Base-by-base conservation (phyloP, 495 filamentous ascomycete species). In the Aspergillus homomorphus region DNA sequence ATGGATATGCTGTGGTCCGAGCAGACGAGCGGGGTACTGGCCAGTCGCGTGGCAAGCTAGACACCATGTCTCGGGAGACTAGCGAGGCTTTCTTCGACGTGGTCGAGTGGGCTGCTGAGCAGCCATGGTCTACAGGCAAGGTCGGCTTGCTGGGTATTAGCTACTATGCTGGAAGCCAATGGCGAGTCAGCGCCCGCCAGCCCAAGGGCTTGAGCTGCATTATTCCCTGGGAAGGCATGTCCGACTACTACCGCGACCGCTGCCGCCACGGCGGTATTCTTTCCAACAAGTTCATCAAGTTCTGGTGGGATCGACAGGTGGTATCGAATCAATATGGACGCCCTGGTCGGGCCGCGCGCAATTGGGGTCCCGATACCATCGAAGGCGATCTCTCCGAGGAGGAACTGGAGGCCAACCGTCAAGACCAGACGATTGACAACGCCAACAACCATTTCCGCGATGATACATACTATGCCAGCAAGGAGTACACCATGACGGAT, bases 211-310 rank as follows among this genome's bases (percentile, higher is more conserved):
- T 88, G 20, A 68, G 80, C 0, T 79, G 77, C 43, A 87, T 87
- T 14, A 75, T 87, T 12, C 84, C 85, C 0, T 88, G 85, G 85
- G 85, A 88, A 62, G 85, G 85, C n/a, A 85, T 87, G 82, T 82
- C 79, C 0, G 84, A 88, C 57, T 86, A 84, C 55, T 88, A 87
- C 62, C 78, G 84, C 0, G 84, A 87, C 56, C 73, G 81, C 2
- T 85, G 80, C 51, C 65, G 83, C 4, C 86, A 88, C 56, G 87
- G 87, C 3, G 87, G 86, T 1, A 87, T 89, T 44, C 67, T 86
- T 24, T 84, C 81, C 0, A 82, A 87, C 63, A 68, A 67, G 2
- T 88, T 87, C 66, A 85, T 88, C 61, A 69, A 75, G 38, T 81
- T 84, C 56, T 87, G 84, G 84, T 87, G 85, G 85, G 74, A 85